Percentiles rank a stretch among this genome's conserved stretches.
Conservation (phyloP, 305 asterid species). For the Vinca major region DNA sequence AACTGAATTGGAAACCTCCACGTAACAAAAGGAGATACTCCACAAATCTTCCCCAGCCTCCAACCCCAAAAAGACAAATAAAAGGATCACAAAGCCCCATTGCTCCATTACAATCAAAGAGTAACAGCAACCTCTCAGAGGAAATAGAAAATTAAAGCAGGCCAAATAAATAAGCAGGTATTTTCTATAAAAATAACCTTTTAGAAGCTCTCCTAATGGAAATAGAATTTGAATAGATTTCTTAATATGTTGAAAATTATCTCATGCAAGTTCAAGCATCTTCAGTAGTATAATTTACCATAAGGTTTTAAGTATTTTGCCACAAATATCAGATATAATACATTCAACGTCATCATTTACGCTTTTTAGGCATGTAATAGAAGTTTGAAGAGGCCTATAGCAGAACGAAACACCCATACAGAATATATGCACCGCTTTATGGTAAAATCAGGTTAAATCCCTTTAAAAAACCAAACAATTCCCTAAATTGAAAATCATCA, state of each 20-base stretch:
- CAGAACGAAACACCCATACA: background rate
- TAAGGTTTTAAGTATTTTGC: background rate
- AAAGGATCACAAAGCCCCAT: background rate
- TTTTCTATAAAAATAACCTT: no score
- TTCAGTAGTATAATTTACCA: background rate
- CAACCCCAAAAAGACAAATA: background rate
- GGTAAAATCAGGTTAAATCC: background rate
- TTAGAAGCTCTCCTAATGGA: background rate
- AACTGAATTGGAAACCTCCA: background rate
- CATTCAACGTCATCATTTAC: background rate
- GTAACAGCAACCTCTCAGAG: background rate
- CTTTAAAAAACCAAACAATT: background rate
- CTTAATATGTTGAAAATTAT: background rate
- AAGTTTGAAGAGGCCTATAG: background rate
- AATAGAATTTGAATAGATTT: background rate
- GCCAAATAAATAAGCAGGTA: background rate
- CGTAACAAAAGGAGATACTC: no score
- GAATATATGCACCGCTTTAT: background rate
- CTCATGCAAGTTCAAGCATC: slow-evolving; percentile 3
- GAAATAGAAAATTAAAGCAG: background rate
- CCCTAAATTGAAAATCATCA: background rate
- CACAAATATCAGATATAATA: background rate
- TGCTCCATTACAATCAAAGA: background rate
- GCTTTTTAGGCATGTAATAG: background rate
- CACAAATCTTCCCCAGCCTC: no score